Evolutionary conservation across 805 yeast genomes (phyloP), one percentile per base, ranked within the genome.

Genomic region (Candida chauliodis): DNA sequence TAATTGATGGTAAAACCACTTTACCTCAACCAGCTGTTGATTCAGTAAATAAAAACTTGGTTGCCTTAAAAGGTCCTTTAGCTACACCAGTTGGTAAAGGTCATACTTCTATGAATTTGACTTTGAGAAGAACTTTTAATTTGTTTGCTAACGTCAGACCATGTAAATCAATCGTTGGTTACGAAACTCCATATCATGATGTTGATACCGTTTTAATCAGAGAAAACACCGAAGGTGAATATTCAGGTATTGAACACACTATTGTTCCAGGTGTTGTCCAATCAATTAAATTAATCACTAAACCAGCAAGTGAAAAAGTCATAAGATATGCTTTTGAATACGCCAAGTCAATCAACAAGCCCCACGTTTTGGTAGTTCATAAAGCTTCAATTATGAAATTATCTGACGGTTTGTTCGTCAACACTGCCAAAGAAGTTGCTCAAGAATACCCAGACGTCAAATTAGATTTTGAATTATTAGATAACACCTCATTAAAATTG

Each of bases 171-270:
- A 79, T 93, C 51, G 84, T 78, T 46, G 99, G 99, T 59, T 90
- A 78, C 80, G 77, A 89, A 67, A 93, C 98, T 45, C 95, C 91
- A 35, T 85, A 84, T 69, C 73, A 76, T 44, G 76, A 85, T 63
- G 98, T 93, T 48, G 95, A 93, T 71, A 84, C 96, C 48, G 96
- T 91, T 25, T 75, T 93, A 56, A 90, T 93, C 66, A 89, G 99
- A 79, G 99, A 93, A 75, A 93, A 93, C 81, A 91, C 99, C 50
- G 98, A 93, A 71, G 99, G 99, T 76, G 99, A 91, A 73, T 91
- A 91, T 75, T 90, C 97, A 22, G 99, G 99, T 72, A 90, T 93
- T 55, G 99, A 93, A 76, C 99, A 93, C 75, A 84, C 88, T 48
- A 89, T 93, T 49, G 95, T 89, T 41, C 97, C 97, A 49, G 99